Percentiles rank a stretch among this genome's conserved stretches.
These are phyloP conservation scores for Neurospora sp. DNA, from an alignment of 495 filamentous ascomycete species.

Conservation along the genomic window DNA sequence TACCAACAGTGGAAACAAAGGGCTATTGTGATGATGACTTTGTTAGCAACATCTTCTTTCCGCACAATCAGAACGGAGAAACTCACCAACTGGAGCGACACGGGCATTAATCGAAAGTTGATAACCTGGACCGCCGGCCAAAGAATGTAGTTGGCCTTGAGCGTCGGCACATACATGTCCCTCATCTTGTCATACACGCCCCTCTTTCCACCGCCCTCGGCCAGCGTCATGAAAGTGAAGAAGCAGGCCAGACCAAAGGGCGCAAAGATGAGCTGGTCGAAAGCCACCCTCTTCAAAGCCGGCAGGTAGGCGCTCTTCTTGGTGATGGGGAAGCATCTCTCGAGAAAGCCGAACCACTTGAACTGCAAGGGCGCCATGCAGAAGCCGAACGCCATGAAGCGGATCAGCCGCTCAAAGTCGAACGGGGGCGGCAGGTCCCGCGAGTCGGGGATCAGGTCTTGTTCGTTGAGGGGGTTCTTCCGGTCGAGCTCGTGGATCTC, in stretches of 20 bases:
- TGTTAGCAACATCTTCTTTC: neutral
- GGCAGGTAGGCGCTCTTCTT: slow-evolving; percentile 63
- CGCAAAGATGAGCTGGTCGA: slow-evolving; percentile 94
- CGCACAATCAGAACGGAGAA: neutral
- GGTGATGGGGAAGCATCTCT: slow-evolving; percentile 72
- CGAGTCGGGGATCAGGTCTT: slow-evolving; percentile 59
- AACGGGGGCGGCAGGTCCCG: slow-evolving; percentile 65
- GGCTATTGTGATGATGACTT: slow-evolving; percentile 46
- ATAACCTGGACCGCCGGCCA: slow-evolving; percentile 96
- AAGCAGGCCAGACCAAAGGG: slow-evolving; percentile 83
- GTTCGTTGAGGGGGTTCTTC: slow-evolving; percentile 58
- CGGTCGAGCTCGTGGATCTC: slow-evolving; percentile 85
- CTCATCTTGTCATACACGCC: slow-evolving; percentile 77
- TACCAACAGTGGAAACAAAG: slow-evolving; percentile 92
- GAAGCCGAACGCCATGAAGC: slow-evolving; percentile 96
- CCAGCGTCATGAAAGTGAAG: slow-evolving; percentile 93
- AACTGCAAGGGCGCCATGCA: slow-evolving; percentile 94
- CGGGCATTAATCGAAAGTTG: slow-evolving; percentile 90
- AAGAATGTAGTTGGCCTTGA: slow-evolving; percentile 93
- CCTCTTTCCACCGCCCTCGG: slow-evolving; percentile 81
- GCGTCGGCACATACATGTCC: slow-evolving; percentile 83
- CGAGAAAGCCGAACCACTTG: slow-evolving; percentile 88
- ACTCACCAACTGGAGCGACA: slow-evolving; percentile 95
- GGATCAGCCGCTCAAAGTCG: slow-evolving; percentile 83
- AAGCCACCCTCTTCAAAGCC: slow-evolving; percentile 78